phyloP scores from a whole-genome alignment of 2,329 filamentous ascomycete genomes.

The Thermochaetoides dissita region DNA sequence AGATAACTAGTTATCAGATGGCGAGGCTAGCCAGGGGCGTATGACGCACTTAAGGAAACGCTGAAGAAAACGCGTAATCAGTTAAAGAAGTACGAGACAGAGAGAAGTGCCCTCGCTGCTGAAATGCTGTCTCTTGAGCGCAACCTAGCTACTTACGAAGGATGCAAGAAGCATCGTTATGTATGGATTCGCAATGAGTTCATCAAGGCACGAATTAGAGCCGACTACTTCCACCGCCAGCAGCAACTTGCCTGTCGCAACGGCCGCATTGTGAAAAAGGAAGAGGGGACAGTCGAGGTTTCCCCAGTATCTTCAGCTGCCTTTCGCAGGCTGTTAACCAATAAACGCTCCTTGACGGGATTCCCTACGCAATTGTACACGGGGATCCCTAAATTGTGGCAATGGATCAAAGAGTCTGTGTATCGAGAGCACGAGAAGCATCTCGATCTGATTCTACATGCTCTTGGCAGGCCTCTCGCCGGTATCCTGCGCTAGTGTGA shows the following conservation, averaged over 20 bases:
- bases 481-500: no score
- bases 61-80: no score
- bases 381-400: constrained; percentile 4
- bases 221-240: constrained; percentile 2
- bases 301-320: constrained; percentile 7
- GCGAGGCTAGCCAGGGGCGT: no score
- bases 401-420: constrained; percentile 2
- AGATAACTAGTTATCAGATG: no score
- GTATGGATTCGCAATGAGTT: constrained; percentile 3
- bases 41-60: no score
- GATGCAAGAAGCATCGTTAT: constrained; percentile 1
- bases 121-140: neutral
- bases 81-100: neutral
- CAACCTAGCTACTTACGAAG: neutral
- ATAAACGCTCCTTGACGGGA: no score
- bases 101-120: neutral
- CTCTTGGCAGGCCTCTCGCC: constrained; percentile 1
- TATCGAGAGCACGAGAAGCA: constrained; percentile 1
- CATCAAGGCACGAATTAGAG: constrained; percentile 4
- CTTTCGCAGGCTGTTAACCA: constrained; percentile 3
- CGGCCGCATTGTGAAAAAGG: neutral
- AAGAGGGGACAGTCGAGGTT: neutral
- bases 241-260: neutral
- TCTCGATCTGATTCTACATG: constrained; percentile 1
- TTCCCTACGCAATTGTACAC: constrained; percentile 6